Evolutionary conservation across 2,329 filamentous ascomycete species (phyloP).

Genomic region (Neospermospora avenae): DNA sequence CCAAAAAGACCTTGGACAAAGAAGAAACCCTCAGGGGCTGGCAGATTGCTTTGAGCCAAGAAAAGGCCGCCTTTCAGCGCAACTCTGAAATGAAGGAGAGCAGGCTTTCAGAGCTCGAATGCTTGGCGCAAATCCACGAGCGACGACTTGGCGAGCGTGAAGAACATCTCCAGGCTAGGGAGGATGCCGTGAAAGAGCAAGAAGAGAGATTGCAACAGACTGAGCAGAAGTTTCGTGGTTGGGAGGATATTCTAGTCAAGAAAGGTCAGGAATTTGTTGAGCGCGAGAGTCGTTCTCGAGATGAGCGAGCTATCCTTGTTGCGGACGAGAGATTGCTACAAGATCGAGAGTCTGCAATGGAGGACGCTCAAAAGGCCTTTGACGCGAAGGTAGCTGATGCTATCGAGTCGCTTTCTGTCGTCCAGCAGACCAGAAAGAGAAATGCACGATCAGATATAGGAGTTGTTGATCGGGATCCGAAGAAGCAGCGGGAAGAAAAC

Average conservation of each 20-base stretch:
- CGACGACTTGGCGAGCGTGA: neutral
- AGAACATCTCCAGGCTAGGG: neutral
- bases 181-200: neutral
- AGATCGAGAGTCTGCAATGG: neutral
- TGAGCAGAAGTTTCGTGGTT: neutral
- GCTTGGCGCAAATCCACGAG: neutral
- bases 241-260: neutral
- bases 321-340: neutral
- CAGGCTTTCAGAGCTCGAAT: neutral
- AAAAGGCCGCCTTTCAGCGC: neutral
- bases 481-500: neutral
- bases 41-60: neutral
- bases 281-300: neutral
- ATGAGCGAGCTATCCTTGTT: neutral
- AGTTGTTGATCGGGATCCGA: neutral
- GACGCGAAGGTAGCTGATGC: neutral
- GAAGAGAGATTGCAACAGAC: neutral
- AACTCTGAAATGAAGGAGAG: neutral
- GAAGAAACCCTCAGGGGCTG: neutral
- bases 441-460: neutral
- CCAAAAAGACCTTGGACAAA: neutral
- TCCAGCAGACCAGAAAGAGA: neutral
- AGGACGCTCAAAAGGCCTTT: neutral
- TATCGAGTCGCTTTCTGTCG: neutral
- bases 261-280: neutral